Base-by-base conservation (phyloP, 1,139 yeast species). In the Candida sanyaensis region DNA sequence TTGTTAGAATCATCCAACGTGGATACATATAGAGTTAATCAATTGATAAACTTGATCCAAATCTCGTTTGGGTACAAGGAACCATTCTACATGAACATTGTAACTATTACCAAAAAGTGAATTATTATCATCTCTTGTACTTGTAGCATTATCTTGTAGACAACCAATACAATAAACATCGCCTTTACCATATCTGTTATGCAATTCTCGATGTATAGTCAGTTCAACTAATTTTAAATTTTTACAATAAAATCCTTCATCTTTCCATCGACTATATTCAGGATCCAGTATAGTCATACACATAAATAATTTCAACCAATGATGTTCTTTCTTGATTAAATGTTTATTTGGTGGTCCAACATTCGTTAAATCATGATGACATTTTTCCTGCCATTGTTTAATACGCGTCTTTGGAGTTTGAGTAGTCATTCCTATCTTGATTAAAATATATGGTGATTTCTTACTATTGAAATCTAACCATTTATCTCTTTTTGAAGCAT, bases 401-500 rank as follows among this genome's bases (percentile, higher is more conserved):
- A 83, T 56, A 42, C 88, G 60, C 2, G 56, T 57, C 5, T 52
- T 51, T 0, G 82, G 83, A 0, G 68, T 60, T 38, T 74, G 76
- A 1, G 80, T 73, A 0, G 88, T 83, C 71, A 72, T 73, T 0
- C 88, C 88, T 4, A 83, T 75, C 50, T 83, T 83, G 13, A 83
- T 62, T 26, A 82, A 63, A 1, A 78, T 69, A 43, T 69, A 66
- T 7, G 64, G 59, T 24, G 73, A 68, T 37, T 66, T 65, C 39
- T 63, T 66, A 1, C 81, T 68, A 34, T 77, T 63, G 54, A 78
- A 77, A 5, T 64, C 56, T 6, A 59, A 58, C 75, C 78, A 63
- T 46, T 64, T 44, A 45, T 64, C 61, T 24, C 55, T 52, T 37
- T 69, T 45, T 5, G 57, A 39, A 4, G 62, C 44, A 37, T 61